Evolutionary conservation across 208 protist genomes (phyloP).

Genomic region (Tritrichomonas foetus): DNA sequence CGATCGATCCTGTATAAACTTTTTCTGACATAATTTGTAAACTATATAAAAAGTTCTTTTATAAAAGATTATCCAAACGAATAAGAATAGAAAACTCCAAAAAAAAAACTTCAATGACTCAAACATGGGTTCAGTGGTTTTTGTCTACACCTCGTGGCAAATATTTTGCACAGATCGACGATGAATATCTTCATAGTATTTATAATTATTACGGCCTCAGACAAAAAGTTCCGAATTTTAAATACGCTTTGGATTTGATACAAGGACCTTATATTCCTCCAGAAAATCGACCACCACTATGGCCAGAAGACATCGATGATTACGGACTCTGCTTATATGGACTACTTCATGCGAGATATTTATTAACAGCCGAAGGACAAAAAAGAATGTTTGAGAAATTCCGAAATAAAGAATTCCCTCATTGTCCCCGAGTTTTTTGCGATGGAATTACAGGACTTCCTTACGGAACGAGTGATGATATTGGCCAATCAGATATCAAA

Average conservation of each 20-base stretch:
- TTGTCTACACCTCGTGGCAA: background rate
- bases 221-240: conserved; percentile 34
- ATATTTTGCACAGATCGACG: conserved; percentile 7
- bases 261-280: background rate
- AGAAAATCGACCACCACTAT: background rate
- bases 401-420: background rate
- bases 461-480: background rate
- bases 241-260: conserved; percentile 27
- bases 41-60: no score
- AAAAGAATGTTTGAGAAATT: background rate
- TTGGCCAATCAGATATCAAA: background rate
- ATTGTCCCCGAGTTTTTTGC: background rate
- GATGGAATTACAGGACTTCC: background rate
- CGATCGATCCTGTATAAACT: no score
- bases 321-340: conserved; percentile 32
- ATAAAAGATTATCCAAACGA: no score
- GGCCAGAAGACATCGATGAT: conserved; percentile 12
- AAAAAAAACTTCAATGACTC: background rate
- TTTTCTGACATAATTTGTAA: no score
- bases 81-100: background rate
- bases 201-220: conserved; percentile 22
- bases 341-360: conserved; percentile 1
- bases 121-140: background rate
- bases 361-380: background rate
- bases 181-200: background rate